Base-by-base conservation (phyloP, 2,329 filamentous ascomycete genomes). In the Fusarium lyarnte region DNA sequence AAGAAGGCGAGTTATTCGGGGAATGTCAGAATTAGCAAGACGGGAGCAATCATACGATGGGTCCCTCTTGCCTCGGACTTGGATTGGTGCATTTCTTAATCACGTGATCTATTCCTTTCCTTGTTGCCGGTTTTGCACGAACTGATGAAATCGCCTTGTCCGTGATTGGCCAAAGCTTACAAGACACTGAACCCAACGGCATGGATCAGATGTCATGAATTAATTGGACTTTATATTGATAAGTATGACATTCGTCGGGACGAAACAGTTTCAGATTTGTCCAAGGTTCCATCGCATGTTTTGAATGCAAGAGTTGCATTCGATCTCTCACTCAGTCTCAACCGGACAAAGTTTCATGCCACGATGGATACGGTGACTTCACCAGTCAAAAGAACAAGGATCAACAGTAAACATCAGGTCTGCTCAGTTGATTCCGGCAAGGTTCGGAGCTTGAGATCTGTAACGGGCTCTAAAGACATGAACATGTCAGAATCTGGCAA, bases 41-140 rank as follows among this genome's bases (percentile, higher is more conserved):
- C 35, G 43, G 70, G 69, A 77, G 70, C 73, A 76, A 78, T 80
- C 75, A 74, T 78, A 77, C 78, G 77, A 80, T 79, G 66, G 66
- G 66, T 69, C 66, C 45, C 36, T 64, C 38, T 42, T 55, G 45
- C 65, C 66, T 69, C 49, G 66, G 65, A 51, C 25, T 58, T 38
- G 64, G 66, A 69, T 69, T 69, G 66, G 66, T 69, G 58, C 65
- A 58, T 31, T 47, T 14, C 0, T 0, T 1, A 3, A 25, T 69
- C 66, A 69, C 66, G 66, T 69, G 66, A 69, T 10, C 1, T 0
- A 4, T 12, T n/a, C 19, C 52, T 33, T 45, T 64, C 69, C 69
- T 59, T 71, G 69, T 64, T 63, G 63, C 69, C 69, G 66, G 66
- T 69, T 69, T 69, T 69, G 58, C 65, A 57, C 65, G 66, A 69